phyloP scores from a whole-genome alignment of 805 yeast species.

The Lachancea nothofagi region DNA sequence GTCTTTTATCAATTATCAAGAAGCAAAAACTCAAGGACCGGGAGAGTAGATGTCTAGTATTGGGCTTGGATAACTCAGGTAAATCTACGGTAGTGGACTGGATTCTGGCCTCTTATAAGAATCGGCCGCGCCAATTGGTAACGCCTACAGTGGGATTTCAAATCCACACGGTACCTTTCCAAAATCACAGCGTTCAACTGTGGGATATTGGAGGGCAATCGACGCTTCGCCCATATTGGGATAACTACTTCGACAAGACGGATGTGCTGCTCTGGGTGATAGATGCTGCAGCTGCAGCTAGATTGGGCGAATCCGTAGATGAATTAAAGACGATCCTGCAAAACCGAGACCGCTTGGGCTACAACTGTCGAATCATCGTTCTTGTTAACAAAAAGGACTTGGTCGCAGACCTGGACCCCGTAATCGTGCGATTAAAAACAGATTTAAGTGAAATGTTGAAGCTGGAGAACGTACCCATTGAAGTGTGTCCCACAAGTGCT shows the following conservation, averaged over 20 bases:
- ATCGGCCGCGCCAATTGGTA: conserved; percentile 1
- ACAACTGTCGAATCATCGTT: conserved; percentile 49
- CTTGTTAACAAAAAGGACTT: conserved; percentile 73
- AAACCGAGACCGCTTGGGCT: conserved; percentile 67
- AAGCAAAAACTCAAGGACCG: conserved; percentile 78
- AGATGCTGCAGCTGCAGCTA: conserved; percentile 52
- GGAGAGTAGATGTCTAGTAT: conserved; percentile 66
- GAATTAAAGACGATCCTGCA: conserved; percentile 59
- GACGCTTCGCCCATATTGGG: conserved; percentile 83
- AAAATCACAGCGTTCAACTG: conserved; percentile 46
- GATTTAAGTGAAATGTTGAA: neutral
- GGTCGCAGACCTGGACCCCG: conserved; percentile 25
- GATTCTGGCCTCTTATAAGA: conserved; percentile 33
- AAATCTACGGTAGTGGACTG: conserved; percentile 75
- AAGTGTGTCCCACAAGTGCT: conserved; percentile 1
- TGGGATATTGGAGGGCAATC: conserved; percentile 95
- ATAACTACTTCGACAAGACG: conserved; percentile 80
- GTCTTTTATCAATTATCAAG: conserved; percentile 68
- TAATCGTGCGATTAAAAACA: neutral
- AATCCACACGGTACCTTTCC: conserved; percentile 51
- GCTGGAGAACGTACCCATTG: conserved; percentile 6
- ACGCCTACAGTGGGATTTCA: conserved; percentile 90
- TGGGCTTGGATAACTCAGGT: conserved; percentile 90
- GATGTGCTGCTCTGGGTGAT: conserved; percentile 84
- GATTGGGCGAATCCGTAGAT: conserved; percentile 57